Evolutionary conservation across 352 stramenopile genomes (phyloP), one percentile per base, ranked within the genome.

Genomic region (Phytophthora europaea): DNA sequence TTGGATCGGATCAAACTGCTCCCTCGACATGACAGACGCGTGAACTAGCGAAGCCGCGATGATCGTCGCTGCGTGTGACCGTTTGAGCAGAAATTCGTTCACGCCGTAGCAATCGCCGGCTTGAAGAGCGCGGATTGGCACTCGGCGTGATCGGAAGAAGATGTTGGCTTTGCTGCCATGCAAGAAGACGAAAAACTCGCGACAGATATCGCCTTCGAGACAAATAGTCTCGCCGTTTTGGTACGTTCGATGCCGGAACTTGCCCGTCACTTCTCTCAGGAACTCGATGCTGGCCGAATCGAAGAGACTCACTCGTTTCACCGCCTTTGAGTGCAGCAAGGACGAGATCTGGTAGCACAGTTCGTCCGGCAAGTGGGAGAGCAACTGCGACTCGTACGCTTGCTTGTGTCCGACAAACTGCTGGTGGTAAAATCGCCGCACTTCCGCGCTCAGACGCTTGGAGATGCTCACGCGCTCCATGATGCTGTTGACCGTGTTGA

Each of bases 161-260:
- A 90, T 31, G 50, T 93, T 87, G 13, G 80, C 74, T 34, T 74
- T 75, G 10, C 61, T 69, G 6, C 84, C 84, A 20, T 63, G 72
- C 26, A 90, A 70, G n/a, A 93, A 70, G 6, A 93, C 81, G 15
- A 90, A 80, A 40, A 91, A 83, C 40, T 93, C 82, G 5, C 85
- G 75, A 48, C 85, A 90, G 23, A 93, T 74, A 23, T 79, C 77
- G 31, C 75, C 84, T 52, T 91, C 79, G 6, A 82, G 75, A 4
- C 78, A 84, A 26, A 93, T 74, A 0, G 55, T 70, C 50, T 92
- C 85, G 7, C 85, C 85, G 18, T 82, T 80, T 33, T 93, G 85
- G 52, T 87, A 92, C 5, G 78, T 75, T 36, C 70, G 73, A 8
- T 83, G 65, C 2, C 85, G 84, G 47, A 92, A 92, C 3, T 89